Percentiles rank a stretch among this genome's conserved stretches.
phyloP scores from a whole-genome alignment of 345 rosid species.

The Heritiera fomes region DNA sequence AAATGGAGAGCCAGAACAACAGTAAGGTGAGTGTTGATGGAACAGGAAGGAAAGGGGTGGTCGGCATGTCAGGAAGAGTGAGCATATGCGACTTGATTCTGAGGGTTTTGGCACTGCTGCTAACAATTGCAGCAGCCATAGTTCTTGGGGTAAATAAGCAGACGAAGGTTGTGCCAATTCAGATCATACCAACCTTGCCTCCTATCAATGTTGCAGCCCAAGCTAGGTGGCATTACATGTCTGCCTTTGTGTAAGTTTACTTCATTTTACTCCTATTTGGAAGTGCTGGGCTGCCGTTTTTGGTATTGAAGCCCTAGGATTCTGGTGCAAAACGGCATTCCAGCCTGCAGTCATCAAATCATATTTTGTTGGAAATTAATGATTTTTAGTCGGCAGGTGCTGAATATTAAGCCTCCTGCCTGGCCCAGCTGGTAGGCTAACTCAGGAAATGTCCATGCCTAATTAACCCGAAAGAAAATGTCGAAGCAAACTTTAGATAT shows the following conservation, averaged over 20 bases:
- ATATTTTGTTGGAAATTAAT: no score
- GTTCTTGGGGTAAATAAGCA: constrained; percentile 47
- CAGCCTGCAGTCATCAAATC: no score
- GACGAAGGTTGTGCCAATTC: constrained; percentile 34
- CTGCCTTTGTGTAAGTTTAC: constrained; percentile 51
- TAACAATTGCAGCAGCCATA: constrained; percentile 45
- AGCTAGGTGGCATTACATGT: constrained; percentile 55
- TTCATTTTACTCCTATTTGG: no score
- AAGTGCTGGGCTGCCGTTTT: no score
- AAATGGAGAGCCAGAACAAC: constrained; percentile 20
- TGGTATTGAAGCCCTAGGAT: no score
- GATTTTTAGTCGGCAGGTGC: no score
- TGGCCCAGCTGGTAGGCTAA: no score
- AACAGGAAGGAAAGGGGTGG: background rate
- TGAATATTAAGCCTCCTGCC: no score
- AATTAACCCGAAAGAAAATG: no score
- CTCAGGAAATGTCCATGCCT: no score
- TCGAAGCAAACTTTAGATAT: no score
- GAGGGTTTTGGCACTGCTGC: constrained; percentile 39
- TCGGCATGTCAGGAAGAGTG: background rate
- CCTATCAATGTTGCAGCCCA: constrained; percentile 35
- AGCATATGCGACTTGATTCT: constrained; percentile 22
- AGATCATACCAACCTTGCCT: constrained; percentile 37
- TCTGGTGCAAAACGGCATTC: no score
- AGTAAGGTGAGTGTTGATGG: background rate